phyloP scores from a whole-genome alignment of 805 yeast species.

The Candida nanaspora region DNA sequence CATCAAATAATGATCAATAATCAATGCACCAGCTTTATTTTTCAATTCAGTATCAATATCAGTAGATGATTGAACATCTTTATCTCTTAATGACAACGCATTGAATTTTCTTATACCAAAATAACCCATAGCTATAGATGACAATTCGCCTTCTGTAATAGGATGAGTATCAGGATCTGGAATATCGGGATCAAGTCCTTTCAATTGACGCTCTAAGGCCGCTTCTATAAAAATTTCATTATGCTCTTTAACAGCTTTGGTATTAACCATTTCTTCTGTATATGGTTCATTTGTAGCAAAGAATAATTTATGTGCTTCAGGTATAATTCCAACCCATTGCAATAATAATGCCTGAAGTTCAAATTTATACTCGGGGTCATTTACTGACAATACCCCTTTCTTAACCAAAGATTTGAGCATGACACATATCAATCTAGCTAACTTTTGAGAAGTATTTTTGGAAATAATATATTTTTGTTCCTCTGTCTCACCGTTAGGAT shows the following conservation, averaged over 20 bases:
- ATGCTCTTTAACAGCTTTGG: slow-evolving; percentile 1
- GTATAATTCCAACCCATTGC: slow-evolving; percentile 56
- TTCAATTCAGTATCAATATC: neutral
- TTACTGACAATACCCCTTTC: slow-evolving; percentile 35
- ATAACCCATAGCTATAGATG: neutral
- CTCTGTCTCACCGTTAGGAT: slow-evolving; percentile 9
- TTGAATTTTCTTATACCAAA: neutral
- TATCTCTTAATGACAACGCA: too few relatives aligned
- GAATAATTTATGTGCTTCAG: slow-evolving; percentile 56
- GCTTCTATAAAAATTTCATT: neutral
- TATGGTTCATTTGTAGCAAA: slow-evolving; percentile 11
- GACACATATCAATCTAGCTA: slow-evolving; percentile 50
- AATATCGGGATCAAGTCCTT: neutral
- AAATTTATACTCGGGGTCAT: slow-evolving; percentile 45
- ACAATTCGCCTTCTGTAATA: neutral
- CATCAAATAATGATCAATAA: too few relatives aligned
- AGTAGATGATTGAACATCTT: too few relatives aligned
- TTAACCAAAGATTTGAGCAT: slow-evolving; percentile 50
- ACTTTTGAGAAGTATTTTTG: slow-evolving; percentile 27
- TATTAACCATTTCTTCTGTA: neutral
- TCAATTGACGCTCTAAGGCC: neutral
- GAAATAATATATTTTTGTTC: slow-evolving; percentile 23
- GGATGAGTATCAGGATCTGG: too few relatives aligned
- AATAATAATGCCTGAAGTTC: slow-evolving; percentile 56
- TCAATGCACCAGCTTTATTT: too few relatives aligned